Conservation (phyloP, 2,329 filamentous ascomycete genomes). For the Corinectria fuckeliana region DNA sequence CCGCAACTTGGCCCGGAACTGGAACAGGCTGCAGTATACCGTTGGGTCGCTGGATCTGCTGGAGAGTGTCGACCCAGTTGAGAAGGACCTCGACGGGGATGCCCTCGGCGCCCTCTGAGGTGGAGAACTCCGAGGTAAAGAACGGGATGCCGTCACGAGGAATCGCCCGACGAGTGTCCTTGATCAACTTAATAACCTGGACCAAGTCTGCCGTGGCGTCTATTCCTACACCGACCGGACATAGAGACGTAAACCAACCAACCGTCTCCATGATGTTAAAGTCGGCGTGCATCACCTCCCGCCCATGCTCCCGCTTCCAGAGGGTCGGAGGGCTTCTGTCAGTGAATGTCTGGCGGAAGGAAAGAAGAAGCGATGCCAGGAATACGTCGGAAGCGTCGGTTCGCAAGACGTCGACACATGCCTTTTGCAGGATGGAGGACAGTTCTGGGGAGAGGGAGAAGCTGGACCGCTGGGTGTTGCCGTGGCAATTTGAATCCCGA, state of each 20-base stretch:
- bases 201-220: slow-evolving; percentile 56
- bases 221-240: slow-evolving; percentile 54
- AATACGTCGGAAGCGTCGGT: slow-evolving; percentile 62
- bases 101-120: slow-evolving; percentile 44
- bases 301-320: slow-evolving; percentile 61
- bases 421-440: slow-evolving; percentile 50
- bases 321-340: slow-evolving; percentile 58
- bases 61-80: slow-evolving; percentile 58
- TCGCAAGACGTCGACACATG: slow-evolving; percentile 53
- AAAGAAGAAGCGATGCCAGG: slow-evolving; percentile 59
- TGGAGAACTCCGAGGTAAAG: slow-evolving; percentile 54
- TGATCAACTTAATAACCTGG: slow-evolving; percentile 58
- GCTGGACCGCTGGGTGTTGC: slow-evolving; percentile 48
- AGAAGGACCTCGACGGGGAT: slow-evolving; percentile 65
- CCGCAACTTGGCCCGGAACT: slow-evolving; percentile 47
- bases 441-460: slow-evolving; percentile 53
- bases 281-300: slow-evolving; percentile 51
- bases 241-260: slow-evolving; percentile 66
- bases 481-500: slow-evolving; percentile 52
- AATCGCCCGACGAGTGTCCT: slow-evolving; percentile 56
- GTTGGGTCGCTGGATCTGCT: slow-evolving; percentile 55
- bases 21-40: slow-evolving; percentile 57
- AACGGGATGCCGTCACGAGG: slow-evolving; percentile 55
- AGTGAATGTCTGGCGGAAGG: slow-evolving; percentile 61
- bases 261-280: slow-evolving; percentile 63